These are phyloP conservation scores for Postia placenta DNA, from an alignment of 768 basidiomycete species.

Conservation along the genomic window DNA sequence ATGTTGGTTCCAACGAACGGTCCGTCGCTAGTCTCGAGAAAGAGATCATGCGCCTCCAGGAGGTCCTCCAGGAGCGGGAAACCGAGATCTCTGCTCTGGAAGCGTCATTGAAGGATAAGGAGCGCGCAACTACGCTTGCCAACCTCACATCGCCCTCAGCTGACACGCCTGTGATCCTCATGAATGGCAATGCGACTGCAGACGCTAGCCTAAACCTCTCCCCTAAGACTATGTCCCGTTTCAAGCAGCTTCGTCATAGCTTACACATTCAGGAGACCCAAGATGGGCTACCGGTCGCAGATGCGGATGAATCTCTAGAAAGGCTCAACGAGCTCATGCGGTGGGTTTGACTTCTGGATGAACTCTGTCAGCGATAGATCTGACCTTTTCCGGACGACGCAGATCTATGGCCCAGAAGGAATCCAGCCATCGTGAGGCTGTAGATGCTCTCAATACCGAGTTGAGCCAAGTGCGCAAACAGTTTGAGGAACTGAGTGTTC, in stretches of 20 bases:
- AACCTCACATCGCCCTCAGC: background rate
- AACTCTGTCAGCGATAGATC: conserved; percentile 1
- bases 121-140: conserved; percentile 11
- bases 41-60: conserved; percentile 93
- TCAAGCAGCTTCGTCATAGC: conserved; percentile 65
- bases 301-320: conserved; percentile 66
- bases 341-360: conserved; percentile 37
- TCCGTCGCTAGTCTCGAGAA: conserved; percentile 83
- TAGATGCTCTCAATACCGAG: conserved; percentile 66
- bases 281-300: conserved; percentile 20
- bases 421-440: conserved; percentile 75
- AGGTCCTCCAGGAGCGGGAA: conserved; percentile 86
- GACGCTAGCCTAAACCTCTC: conserved; percentile 41
- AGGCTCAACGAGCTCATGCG: conserved; percentile 89
- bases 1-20: conserved; percentile 47
- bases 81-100: conserved; percentile 83
- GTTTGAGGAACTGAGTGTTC: conserved; percentile 72
- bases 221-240: conserved; percentile 66
- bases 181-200: conserved; percentile 18
- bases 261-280: conserved; percentile 40
- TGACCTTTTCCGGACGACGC: conserved; percentile 10
- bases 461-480: conserved; percentile 66
- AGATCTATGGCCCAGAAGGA: conserved; percentile 99
- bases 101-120: conserved; percentile 36
- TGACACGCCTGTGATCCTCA: background rate